These are phyloP conservation scores for Aegilops sharonensis DNA, from an alignment of 176 grass and related monocot genomes.

Conservation along the genomic window DNA sequence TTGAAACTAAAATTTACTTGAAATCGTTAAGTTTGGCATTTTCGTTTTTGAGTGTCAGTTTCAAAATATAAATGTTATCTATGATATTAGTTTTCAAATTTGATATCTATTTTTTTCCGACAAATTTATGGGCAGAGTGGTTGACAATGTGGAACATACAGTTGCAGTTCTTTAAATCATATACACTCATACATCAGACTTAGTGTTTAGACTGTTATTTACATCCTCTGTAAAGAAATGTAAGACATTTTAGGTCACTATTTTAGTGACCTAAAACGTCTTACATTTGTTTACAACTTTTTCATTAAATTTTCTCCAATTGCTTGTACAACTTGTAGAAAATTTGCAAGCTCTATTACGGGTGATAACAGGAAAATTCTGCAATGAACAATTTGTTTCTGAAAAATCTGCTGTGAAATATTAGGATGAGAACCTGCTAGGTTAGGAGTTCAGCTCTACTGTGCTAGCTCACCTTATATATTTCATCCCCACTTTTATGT, in stretches of 20 bases:
- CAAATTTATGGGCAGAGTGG: neutral
- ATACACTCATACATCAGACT: neutral
- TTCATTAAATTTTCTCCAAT: neutral
- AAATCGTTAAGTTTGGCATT: neutral
- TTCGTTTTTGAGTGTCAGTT: neutral
- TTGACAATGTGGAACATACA: neutral
- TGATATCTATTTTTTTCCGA: neutral
- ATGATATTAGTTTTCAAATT: neutral
- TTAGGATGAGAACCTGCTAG: neutral
- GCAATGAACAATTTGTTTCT: neutral
- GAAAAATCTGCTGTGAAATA: neutral
- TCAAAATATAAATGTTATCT: neutral
- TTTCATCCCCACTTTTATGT: neutral
- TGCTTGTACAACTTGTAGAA: neutral
- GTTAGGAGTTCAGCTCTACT: constrained; percentile 6
- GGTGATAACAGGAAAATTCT: neutral
- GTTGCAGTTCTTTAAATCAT: constrained; percentile 1
- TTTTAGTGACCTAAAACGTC: no score
- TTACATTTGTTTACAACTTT: neutral
- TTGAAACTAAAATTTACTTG: constrained; percentile 2
- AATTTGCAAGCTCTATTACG: neutral
- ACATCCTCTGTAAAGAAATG: no score
- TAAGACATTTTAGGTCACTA: no score
- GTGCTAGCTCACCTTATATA: neutral
- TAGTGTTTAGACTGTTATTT: constrained; percentile 27